Conservation (phyloP, 1,284 basidiomycete genomes). For the Mycosarcoma maydis region DNA sequence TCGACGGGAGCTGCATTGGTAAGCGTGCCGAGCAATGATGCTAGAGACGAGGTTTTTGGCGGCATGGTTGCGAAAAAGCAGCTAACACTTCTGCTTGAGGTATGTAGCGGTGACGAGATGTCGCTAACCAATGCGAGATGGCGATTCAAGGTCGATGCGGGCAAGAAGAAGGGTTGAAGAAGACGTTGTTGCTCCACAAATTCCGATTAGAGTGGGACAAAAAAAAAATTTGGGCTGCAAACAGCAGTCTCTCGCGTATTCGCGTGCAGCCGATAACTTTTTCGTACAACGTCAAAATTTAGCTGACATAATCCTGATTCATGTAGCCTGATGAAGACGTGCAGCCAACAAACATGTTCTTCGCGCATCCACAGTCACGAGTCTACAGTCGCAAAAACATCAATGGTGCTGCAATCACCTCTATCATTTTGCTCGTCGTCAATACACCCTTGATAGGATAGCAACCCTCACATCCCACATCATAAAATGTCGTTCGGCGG, state of each 20-base stretch:
- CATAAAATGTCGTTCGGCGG: constrained; percentile 49
- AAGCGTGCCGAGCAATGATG: constrained; percentile 34
- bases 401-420: neutral
- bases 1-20: constrained; percentile 41
- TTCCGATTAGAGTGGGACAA: neutral
- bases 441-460: neutral
- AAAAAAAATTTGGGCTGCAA: constrained; percentile 7
- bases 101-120: too few species aligned
- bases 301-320: constrained; percentile 39
- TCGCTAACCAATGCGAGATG: too few species aligned
- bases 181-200: neutral
- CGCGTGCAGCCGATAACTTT: neutral
- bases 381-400: constrained; percentile 23
- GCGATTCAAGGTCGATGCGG: too few species aligned
- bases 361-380: too few species aligned
- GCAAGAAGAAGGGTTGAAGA: neutral
- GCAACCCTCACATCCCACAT: neutral
- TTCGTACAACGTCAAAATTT: constrained; percentile 3
- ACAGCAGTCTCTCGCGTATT: constrained; percentile 6
- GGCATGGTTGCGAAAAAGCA: constrained; percentile 27
- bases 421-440: neutral
- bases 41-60: constrained; percentile 34
- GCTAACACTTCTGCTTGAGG: too few species aligned
- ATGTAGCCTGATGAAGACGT: constrained; percentile 8
- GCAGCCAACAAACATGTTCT: constrained; percentile 7